Conservation (phyloP, 306 rosid genomes). For the Crotalaria pallida region DNA sequence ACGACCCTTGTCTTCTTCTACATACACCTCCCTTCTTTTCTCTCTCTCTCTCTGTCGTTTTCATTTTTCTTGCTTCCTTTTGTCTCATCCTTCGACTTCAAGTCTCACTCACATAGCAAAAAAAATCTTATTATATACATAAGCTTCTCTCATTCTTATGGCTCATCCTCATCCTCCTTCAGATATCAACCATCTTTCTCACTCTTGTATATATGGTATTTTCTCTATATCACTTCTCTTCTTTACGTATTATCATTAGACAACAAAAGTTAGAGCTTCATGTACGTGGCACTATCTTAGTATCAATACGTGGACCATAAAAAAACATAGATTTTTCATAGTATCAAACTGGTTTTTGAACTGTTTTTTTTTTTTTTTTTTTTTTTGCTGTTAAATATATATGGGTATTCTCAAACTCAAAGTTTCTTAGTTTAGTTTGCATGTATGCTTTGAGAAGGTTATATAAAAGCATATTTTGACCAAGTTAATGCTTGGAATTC, state of each 20-base stretch:
- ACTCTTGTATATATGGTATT: conserved; percentile 77
- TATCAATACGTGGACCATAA: background rate
- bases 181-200: conserved; percentile 63
- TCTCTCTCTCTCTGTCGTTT: conserved; percentile 39
- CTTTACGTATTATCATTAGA: background rate
- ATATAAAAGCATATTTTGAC: background rate
- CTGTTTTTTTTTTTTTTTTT: too few species aligned
- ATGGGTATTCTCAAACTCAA: background rate
- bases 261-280: background rate
- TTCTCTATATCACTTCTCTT: background rate
- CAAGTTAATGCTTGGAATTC: background rate
- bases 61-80: conserved; percentile 27
- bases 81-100: too few species aligned
- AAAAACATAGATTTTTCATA: background rate
- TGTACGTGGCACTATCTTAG: background rate
- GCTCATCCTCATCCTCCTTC: conserved; percentile 63
- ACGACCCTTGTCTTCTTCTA: conserved; percentile 39
- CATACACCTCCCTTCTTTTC: conserved; percentile 19
- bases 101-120: conserved; percentile 26
- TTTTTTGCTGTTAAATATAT: too few species aligned
- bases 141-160: conserved; percentile 25
- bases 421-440: background rate
- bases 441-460: too few species aligned
- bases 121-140: conserved; percentile 46
- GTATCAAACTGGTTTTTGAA: too few species aligned